These are phyloP conservation scores for Pluteus cervinus DNA, from an alignment of 768 basidiomycete species.

Conservation along the genomic window DNA sequence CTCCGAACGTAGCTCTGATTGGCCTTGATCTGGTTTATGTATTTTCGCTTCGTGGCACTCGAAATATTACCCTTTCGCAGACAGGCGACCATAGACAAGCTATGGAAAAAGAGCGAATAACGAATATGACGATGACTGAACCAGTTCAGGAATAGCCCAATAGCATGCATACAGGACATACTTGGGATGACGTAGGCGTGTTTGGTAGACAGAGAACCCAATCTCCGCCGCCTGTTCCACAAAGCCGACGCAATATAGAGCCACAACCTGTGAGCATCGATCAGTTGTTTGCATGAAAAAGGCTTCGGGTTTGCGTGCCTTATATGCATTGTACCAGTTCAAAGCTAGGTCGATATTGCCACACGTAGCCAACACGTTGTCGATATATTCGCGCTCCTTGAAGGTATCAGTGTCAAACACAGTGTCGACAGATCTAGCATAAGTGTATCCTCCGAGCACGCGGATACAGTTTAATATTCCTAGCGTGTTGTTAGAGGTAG, in stretches of 20 bases:
- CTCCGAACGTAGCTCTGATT: constrained; percentile 61
- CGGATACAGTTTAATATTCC: constrained; percentile 60
- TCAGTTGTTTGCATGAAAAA: background rate
- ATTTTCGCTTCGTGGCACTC: constrained; percentile 28
- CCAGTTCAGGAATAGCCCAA: background rate
- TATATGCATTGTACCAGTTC: constrained; percentile 68
- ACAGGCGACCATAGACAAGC: constrained; percentile 57
- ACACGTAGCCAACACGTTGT: constrained; percentile 33
- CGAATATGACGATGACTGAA: constrained; percentile 62
- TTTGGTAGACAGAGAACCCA: constrained; percentile 58
- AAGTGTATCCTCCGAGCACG: constrained; percentile 57
- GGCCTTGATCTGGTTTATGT: constrained; percentile 48
- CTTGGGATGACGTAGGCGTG: constrained; percentile 60
- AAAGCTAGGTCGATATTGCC: constrained; percentile 47
- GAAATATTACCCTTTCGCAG: constrained; percentile 39
- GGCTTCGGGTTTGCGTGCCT: constrained; percentile 26
- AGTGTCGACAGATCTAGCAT: constrained; percentile 39
- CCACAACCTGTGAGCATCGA: constrained; percentile 42
- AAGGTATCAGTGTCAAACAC: constrained; percentile 59
- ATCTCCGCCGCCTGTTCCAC: constrained; percentile 51
- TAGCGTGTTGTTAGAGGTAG: constrained; percentile 12
- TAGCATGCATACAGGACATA: constrained; percentile 17
- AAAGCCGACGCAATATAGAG: constrained; percentile 56
- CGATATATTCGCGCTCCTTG: constrained; percentile 47
- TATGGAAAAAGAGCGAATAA: constrained; percentile 66